These are phyloP conservation scores for Acanthamoeba lenticulata DNA, from an alignment of 208 protist genomes.

Conservation along the genomic window DNA sequence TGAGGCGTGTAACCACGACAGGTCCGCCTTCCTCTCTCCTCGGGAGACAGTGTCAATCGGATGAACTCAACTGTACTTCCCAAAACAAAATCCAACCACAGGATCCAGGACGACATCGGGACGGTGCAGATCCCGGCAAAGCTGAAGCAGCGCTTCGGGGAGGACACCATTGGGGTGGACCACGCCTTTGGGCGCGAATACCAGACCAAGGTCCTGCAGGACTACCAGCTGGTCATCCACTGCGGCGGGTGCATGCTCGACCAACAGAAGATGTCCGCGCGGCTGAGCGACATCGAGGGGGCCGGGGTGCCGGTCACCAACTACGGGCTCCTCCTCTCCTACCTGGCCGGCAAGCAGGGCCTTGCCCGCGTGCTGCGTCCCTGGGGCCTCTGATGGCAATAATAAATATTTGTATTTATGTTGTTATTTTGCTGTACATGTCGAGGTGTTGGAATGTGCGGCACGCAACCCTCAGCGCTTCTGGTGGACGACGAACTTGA, in stretches of 20 bases:
- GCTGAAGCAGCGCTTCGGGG: constrained; percentile 71
- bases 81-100: no score
- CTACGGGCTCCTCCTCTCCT: constrained; percentile 80
- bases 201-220: constrained; percentile 66
- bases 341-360: constrained; percentile 68
- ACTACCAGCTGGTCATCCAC: constrained; percentile 80
- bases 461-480: constrained; percentile 8
- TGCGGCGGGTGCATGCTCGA: constrained; percentile 84
- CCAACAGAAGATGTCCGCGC: constrained; percentile 78
- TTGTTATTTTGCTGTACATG: no score
- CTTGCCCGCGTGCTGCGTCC: constrained; percentile 74
- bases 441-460: no score
- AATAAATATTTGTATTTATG: no score
- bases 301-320: constrained; percentile 81
- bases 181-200: constrained; percentile 81
- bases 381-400: neutral
- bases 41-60: no score
- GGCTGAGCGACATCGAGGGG: constrained; percentile 73
- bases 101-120: constrained; percentile 82
- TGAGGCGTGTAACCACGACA: constrained; percentile 84
- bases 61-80: no score
- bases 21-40: no score
- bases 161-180: constrained; percentile 71
- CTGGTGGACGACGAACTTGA: constrained; percentile 10
- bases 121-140: constrained; percentile 79